A percentile compares a stretch with the other conserved stretches of the same genome.
These are phyloP conservation scores for Plasmodium cynomolgi DNA, from an alignment of 169 alveolate genomes.

Conservation along the genomic window DNA sequence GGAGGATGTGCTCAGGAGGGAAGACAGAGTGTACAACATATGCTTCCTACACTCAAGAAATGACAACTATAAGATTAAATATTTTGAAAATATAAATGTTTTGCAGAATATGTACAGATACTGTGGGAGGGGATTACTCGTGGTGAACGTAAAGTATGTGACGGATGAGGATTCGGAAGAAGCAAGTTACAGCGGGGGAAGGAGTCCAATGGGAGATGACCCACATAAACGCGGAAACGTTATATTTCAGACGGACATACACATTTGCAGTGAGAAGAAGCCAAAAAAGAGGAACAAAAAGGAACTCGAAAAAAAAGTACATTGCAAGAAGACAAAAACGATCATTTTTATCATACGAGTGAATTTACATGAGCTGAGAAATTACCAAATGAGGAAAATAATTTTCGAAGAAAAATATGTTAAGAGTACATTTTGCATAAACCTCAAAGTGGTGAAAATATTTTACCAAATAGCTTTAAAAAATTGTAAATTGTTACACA, in stretches of 20 bases:
- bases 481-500: conserved; percentile 26
- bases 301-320: neutral
- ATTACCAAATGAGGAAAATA: conserved; percentile 24
- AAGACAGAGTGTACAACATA: conserved; percentile 46
- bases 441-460: conserved; percentile 28
- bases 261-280: conserved; percentile 36
- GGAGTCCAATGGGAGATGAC: neutral
- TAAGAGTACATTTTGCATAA: conserved; percentile 32
- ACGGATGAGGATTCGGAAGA: neutral
- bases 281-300: neutral
- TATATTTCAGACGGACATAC: conserved; percentile 50
- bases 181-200: neutral
- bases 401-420: conserved; percentile 66
- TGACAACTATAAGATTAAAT: conserved; percentile 39
- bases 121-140: conserved; percentile 66
- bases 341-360: conserved; percentile 66
- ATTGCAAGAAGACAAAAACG: conserved; percentile 20
- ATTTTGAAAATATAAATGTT: conserved; percentile 39
- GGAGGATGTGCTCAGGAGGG: neutral
- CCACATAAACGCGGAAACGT: neutral
- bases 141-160: conserved; percentile 58
- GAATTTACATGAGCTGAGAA: conserved; percentile 31
- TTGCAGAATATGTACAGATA: conserved; percentile 45
- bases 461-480: conserved; percentile 32
- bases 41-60: conserved; percentile 44